phyloP scores from a whole-genome alignment of 345 rosid genomes.

The Citropsis articulata region DNA sequence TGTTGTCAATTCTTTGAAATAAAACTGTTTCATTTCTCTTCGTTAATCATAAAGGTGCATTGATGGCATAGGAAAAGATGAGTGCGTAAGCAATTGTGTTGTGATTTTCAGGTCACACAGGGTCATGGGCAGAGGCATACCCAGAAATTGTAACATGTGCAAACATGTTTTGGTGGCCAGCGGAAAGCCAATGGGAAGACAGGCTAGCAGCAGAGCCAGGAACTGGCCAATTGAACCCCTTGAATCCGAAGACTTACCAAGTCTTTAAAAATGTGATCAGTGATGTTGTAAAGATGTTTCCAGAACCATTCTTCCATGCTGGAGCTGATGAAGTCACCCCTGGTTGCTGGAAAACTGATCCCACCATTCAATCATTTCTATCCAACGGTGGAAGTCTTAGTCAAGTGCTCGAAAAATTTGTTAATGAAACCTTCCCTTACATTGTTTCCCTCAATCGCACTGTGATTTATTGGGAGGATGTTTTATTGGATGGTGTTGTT shows the following conservation, averaged over 20 bases:
- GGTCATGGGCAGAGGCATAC: conserved; percentile 68
- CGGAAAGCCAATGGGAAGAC: conserved; percentile 48
- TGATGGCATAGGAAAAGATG: not conserved
- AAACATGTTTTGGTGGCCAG: conserved; percentile 89
- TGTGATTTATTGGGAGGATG: conserved; percentile 85
- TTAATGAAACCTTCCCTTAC: conserved; percentile 57
- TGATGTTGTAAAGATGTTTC: conserved; percentile 49
- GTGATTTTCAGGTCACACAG: not conserved
- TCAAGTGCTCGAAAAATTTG: conserved; percentile 62
- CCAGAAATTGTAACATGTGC: conserved; percentile 81
- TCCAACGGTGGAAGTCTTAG: conserved; percentile 61
- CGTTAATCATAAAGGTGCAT: not conserved
- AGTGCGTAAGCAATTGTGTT: not conserved
- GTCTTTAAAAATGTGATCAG: conserved; percentile 58
- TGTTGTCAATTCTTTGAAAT: too few relatives aligned
- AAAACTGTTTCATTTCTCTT: not conserved
- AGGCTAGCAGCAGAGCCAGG: conserved; percentile 80
- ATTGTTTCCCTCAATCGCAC: conserved; percentile 68
- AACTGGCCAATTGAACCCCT: conserved; percentile 83
- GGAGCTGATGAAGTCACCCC: conserved; percentile 78
- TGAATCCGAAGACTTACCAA: conserved; percentile 66
- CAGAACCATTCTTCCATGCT: conserved; percentile 70
- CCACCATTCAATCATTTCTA: conserved; percentile 50
- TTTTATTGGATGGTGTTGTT: conserved; percentile 46
- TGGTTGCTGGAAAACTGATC: conserved; percentile 82